Base-by-base conservation (phyloP, 352 stramenopile species). In the Globisporangium splendens region DNA sequence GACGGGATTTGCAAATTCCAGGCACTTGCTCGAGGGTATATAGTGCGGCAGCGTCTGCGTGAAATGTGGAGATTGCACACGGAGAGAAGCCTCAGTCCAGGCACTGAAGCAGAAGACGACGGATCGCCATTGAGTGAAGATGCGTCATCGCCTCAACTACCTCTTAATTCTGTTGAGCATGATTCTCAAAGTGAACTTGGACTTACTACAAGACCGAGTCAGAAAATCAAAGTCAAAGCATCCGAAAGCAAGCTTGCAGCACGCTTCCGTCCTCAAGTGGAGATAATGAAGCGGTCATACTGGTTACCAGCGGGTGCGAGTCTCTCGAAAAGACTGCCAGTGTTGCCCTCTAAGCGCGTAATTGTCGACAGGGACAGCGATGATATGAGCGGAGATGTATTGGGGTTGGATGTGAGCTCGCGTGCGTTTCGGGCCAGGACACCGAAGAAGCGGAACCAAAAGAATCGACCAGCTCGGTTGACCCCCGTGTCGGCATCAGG, bases 221-320 rank as follows among this genome's bases (percentile, higher is more conserved):
- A 44, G 39, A 44, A 44, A 33, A 22, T 24, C 31, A 15, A 4
- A 12, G n/a, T 14, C 15, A 28, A 33, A 18, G 33, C 18, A 48
- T 6, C 39, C 39, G 10, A 8, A 18, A 38, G 21, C 21, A 47
- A 52, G 22, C 31, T n/a, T 44, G 39, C 39, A n/a, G 39, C 38
- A n/a, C 43, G 17, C 13, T 33, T 14, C 8, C 24, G 39, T n/a
- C 15, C 41, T 8, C 59, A 41, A 20, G 5, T 31, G 3, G 60
- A 62, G 17, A 35, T 53, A 22, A 39, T 83, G 50, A 88, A 91
- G 52, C 77, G 79, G 17, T 88, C 81, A n/a, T 89, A 85, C 54
- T 89, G 79, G 81, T 63, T 91, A 13, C 79, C 81, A 1, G 75
- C 77, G 7, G 81, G 81, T 2, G 65, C 63, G 33, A 83, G 71